Evolutionary conservation across 164 flowering plant species (phyloP).

Genomic region (Stephania yunnanensis): DNA sequence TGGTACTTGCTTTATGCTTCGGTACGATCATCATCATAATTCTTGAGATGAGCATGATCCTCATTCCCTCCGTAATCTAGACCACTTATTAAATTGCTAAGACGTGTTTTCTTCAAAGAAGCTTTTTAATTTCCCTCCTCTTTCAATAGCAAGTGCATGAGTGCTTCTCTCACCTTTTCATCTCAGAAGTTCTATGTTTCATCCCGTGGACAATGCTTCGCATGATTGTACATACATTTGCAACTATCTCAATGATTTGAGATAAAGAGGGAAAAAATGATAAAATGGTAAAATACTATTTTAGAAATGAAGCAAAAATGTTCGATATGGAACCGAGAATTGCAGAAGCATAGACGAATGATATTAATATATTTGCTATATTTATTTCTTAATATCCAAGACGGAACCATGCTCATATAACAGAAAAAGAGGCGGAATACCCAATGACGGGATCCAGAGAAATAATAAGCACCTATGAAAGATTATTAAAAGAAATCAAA

Average conservation of each 20-base stretch:
- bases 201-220: conserved; percentile 41
- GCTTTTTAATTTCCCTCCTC: conserved; percentile 61
- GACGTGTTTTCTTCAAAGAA: conserved; percentile 66
- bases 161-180: conserved; percentile 30
- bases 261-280: neutral
- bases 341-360: neutral
- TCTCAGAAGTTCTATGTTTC: conserved; percentile 28
- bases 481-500: neutral
- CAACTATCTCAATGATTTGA: neutral
- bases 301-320: neutral
- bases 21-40: conserved; percentile 26
- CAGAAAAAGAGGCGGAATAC: neutral
- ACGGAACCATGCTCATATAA: neutral
- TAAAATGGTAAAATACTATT: neutral
- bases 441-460: neutral
- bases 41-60: conserved; percentile 20
- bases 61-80: conserved; percentile 36
- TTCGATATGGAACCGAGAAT: neutral
- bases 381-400: neutral
- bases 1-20: conserved; percentile 25
- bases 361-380: neutral
- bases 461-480: neutral
- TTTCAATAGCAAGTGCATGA: conserved; percentile 30
- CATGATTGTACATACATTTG: conserved; percentile 11
- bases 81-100: conserved; percentile 58